These are phyloP conservation scores for Eutypa lata DNA, from an alignment of 2,329 filamentous ascomycete genomes.

Conservation along the genomic window DNA sequence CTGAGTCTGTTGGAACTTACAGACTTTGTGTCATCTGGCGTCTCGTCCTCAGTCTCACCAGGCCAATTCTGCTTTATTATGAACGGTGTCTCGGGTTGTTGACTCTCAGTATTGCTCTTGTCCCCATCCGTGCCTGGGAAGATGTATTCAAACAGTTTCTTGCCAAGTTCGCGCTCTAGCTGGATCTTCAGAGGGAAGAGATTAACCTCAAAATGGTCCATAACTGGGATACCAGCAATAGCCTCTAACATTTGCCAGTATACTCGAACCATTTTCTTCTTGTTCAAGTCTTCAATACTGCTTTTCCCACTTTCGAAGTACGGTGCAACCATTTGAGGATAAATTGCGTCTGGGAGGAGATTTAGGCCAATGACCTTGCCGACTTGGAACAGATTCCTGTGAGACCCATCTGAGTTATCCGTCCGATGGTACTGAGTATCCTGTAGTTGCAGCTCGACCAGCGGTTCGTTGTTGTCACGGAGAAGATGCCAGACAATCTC, in stretches of 20 bases:
- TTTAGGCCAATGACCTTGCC: slow-evolving; percentile 87
- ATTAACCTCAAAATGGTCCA: slow-evolving; percentile 95
- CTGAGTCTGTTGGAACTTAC: slow-evolving; percentile 35
- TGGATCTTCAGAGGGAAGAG: slow-evolving; percentile 92
- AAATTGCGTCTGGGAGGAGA: slow-evolving; percentile 82
- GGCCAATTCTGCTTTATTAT: slow-evolving; percentile 43
- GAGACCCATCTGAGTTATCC: slow-evolving; percentile 95
- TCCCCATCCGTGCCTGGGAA: slow-evolving; percentile 78
- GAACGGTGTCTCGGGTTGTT: slow-evolving; percentile 59
- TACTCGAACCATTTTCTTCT: slow-evolving; percentile 83
- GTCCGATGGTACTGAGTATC: slow-evolving; percentile 92
- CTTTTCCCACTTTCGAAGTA: slow-evolving; percentile 69
- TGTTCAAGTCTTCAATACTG: slow-evolving; percentile 49
- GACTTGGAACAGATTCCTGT: slow-evolving; percentile 87
- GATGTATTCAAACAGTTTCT: slow-evolving; percentile 93
- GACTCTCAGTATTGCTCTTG: slow-evolving; percentile 33
- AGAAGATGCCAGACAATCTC: slow-evolving; percentile 98
- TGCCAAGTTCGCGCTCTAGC: slow-evolving; percentile 86
- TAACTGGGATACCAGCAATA: slow-evolving; percentile 93
- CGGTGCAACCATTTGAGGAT: slow-evolving; percentile 92
- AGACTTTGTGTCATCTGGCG: slow-evolving; percentile 37
- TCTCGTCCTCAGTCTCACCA: slow-evolving; percentile 46
- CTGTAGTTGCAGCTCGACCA: slow-evolving; percentile 90
- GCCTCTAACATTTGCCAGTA: slow-evolving; percentile 99
- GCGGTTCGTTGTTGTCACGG: slow-evolving; percentile 77